Evolutionary conservation across 2,329 filamentous ascomycete genomes (phyloP), one percentile per base, ranked within the genome.

Genomic region (Phyllosticta capitalensis): DNA sequence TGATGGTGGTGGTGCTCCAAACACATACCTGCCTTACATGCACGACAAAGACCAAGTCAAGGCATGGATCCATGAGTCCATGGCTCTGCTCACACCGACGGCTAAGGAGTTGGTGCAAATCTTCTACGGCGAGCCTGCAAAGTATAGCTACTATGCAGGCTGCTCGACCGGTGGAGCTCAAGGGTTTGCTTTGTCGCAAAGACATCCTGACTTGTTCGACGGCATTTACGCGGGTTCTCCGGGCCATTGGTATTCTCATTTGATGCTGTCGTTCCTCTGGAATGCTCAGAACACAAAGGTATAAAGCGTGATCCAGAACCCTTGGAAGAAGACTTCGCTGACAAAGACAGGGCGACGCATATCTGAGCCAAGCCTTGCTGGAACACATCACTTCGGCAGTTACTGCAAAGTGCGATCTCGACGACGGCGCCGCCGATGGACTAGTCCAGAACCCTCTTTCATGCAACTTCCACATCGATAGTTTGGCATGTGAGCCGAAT

Each of bases 351-450:
- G 54, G 63, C 20, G 62, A 59, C 5, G 61, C 60, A 14, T 64
- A 65, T 33, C 62, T 72, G 4, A 58, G 63, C 20, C 72, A 73
- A 63, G 57, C 60, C 6, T 58, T 66, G 5, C 63, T 73, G 6
- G 67, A 74, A 26, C 68, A 71, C 33, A 71, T 71, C 28, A 69
- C 67, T 0, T 59, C 66, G 30, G 67, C 71, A 20, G 69, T 74
- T 1, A 59, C 77, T 5, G 65, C 66, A 3, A 67, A 70, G 45
- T 77, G 75, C 60, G 75, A 76, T 56, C 62, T 56, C 1, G 61
- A 73, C n/a, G 75, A 76, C 63, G 73, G 73, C 2, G 69, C 74
- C 6, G 49, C 64, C 2, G 73, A 76, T 60, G 65, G 70, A 0
- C 63, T 75, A n/a, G 66, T 77, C 30, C 73, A 75, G 60, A 70